These are phyloP conservation scores for Brassica hybrid DNA, from an alignment of 441 rosid genomes.

Conservation along the genomic window DNA sequence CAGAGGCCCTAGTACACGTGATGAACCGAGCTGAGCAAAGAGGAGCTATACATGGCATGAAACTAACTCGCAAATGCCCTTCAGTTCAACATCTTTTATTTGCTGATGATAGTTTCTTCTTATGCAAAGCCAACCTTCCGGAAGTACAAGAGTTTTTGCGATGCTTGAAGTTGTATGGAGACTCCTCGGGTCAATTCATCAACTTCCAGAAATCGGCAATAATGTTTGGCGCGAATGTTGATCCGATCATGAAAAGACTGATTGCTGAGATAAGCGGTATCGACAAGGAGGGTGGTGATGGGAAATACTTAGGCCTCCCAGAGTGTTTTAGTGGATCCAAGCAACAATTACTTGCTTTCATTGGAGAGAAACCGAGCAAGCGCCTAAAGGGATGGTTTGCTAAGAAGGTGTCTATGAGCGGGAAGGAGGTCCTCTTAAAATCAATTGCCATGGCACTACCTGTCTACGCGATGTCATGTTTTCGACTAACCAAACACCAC, in stretches of 20 bases:
- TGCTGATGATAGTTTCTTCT: background rate
- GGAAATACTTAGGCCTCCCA: background rate
- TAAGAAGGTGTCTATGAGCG: background rate
- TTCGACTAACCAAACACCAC: background rate
- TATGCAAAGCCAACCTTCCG: background rate
- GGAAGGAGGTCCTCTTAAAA: background rate
- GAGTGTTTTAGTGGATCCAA: background rate
- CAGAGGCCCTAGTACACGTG: background rate
- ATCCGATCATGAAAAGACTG: background rate
- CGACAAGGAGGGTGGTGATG: background rate
- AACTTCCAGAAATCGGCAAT: background rate
- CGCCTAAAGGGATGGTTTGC: background rate
- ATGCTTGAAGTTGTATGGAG: background rate
- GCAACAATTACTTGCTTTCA: background rate
- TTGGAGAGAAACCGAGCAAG: background rate
- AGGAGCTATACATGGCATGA: background rate
- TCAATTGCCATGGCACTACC: background rate
- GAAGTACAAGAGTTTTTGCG: background rate
- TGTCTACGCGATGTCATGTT: background rate
- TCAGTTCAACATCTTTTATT: background rate
- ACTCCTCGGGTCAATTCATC: background rate
- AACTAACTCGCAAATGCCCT: background rate
- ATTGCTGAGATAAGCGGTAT: background rate
- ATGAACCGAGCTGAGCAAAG: background rate
- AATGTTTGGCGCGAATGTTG: background rate